A percentile compares a stretch with the other conserved stretches of the same genome.
Evolutionary conservation across 169 alveolate species (phyloP).

Genomic region (Plasmodium vivax): DNA sequence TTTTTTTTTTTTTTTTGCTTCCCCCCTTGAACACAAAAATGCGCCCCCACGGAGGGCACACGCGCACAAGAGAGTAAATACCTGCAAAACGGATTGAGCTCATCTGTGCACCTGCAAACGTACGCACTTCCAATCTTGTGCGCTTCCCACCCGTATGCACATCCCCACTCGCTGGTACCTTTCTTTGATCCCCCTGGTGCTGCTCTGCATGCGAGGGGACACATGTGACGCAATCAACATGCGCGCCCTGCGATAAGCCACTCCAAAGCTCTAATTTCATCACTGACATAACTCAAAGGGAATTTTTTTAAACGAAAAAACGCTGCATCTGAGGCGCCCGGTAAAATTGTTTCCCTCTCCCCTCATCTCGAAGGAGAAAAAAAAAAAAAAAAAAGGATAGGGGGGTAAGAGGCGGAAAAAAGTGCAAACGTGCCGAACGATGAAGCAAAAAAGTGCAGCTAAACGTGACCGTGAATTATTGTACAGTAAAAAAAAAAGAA

Average conservation of each 20-base stretch:
- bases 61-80: not conserved
- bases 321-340: not conserved
- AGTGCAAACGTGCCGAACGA: not conserved
- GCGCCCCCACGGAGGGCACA: not conserved
- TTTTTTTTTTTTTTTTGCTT: not conserved
- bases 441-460: not conserved
- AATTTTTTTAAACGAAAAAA: not conserved
- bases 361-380: not conserved
- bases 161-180: not conserved
- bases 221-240: not conserved
- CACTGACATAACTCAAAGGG: not conserved
- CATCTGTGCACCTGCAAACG: not conserved
- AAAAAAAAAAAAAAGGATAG: not conserved
- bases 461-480: not conserved
- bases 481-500: not conserved
- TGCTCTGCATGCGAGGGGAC: not conserved
- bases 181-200: not conserved
- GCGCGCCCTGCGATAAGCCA: not conserved
- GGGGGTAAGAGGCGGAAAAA: not conserved
- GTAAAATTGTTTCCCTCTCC: not conserved
- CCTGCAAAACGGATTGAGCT: not conserved
- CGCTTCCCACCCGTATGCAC: not conserved
- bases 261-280: not conserved
- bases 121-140: not conserved
- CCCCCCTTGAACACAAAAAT: not conserved